Base-by-base conservation (phyloP, 441 rosid genomes). In the Arabidopsis lyrata region DNA sequence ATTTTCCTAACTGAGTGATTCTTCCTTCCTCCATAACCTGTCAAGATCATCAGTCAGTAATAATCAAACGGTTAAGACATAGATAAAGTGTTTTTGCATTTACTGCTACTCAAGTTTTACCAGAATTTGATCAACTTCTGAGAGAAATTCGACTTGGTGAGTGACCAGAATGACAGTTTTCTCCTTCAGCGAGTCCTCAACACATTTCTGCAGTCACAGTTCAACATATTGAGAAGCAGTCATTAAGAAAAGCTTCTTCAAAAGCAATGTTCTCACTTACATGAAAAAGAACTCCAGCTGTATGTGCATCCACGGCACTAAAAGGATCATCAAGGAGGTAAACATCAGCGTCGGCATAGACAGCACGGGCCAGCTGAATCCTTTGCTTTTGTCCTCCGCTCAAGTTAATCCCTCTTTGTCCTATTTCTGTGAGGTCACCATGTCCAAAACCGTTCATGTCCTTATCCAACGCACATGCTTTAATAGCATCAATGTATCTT, bases 381-480 rank as follows among this genome's bases (percentile, higher is more conserved):
- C 99, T 80, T 78, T 91, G 97, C 77, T 90, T 94, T 82, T 94
- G 99, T 62, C 97, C 99, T 69, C 98, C 97, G 34, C 98, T 93
- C 93, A 90, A 77, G 80, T 91, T 93, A 68, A 93, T 83, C 48
- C 96, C 98, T 77, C 98, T 85, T 77, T 94, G 92, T 53, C 99
- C 99, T 61, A 94, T 94, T 81, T 91, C 96, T 3, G 99, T 94
- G 45, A 86, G 89, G 75, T 94, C 99, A 36, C 97, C 97, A 72
- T 87, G 85, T 34, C 67, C 80, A 58, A 91, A 89, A 63, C 73
- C 88, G 13, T 72, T 52, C 16, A 94, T 86, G 63, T 94, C 99
- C 77, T 91, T 90, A 70, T 90, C 92, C 60, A 94, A 68, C 8
- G 95, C 95, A 64, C 95, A 91, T 6, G 87, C 81, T 77, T 81